Percentiles rank a stretch among this genome's conserved stretches.
Evolutionary conservation across 2,329 filamentous ascomycete genomes (phyloP).

Genomic region (Phialocephala subalpina): DNA sequence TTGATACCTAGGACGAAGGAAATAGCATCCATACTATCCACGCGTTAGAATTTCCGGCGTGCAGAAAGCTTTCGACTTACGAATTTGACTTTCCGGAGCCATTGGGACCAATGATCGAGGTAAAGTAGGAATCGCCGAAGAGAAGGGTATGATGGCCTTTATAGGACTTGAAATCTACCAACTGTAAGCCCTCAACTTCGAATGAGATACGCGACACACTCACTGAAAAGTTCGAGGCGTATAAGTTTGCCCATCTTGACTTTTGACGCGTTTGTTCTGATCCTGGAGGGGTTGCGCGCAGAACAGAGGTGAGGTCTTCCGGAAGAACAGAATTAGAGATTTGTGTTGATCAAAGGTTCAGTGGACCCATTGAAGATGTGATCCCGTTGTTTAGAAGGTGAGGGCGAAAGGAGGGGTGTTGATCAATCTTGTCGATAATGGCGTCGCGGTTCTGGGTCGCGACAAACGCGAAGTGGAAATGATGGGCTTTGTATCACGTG

Average conservation of each 20-base stretch:
- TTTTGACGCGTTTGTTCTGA: slow-evolving; percentile 34
- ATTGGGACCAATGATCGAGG: slow-evolving; percentile 99
- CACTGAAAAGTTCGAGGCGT: slow-evolving; percentile 92
- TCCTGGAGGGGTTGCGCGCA: slow-evolving; percentile 35
- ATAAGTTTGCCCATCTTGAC: slow-evolving; percentile 93
- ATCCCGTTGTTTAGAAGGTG: not conserved
- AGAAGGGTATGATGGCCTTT: slow-evolving; percentile 94
- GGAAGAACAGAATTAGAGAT: not conserved
- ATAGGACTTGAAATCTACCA: slow-evolving; percentile 96
- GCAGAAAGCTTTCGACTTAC: slow-evolving; percentile 62
- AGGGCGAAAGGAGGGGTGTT: not conserved
- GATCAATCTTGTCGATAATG: not conserved
- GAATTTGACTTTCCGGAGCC: slow-evolving; percentile 99
- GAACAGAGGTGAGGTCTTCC: not conserved
- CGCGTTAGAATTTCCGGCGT: slow-evolving; percentile 34
- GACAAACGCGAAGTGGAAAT: not conserved
- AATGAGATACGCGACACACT: slow-evolving; percentile 44
- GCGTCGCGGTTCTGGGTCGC: not conserved
- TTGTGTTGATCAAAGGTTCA: not conserved
- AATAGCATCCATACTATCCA: slow-evolving; percentile 91
- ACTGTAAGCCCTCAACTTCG: slow-evolving; percentile 28
- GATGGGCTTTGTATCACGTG: too few relatives aligned
- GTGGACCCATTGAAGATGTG: not conserved
- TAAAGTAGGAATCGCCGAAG: slow-evolving; percentile 98
- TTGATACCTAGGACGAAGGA: slow-evolving; percentile 99